Evolutionary conservation across 768 basidiomycete genomes (phyloP), one percentile per base, ranked within the genome.

Genomic region (Russula lepida): DNA sequence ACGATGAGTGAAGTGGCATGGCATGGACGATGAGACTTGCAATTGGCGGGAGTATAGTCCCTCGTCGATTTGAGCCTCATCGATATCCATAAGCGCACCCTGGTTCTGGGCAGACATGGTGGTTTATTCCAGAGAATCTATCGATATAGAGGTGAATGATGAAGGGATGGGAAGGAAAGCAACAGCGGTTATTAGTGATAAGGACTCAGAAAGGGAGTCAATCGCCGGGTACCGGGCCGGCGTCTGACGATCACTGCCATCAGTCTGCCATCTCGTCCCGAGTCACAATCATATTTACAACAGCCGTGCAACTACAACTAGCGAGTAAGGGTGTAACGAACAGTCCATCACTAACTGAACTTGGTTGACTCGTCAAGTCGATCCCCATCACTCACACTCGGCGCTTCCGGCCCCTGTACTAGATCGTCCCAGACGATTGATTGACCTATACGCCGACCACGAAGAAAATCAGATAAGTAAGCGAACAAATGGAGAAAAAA

Each of bases 31-130:
- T 44, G 43, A 54, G 56, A 74, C 91, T 80, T 74, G 92, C 88
- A 95, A 76, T 78, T 95, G 92, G 68, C 92, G 88, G 66, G 92
- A 94, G 75, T 95, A 95, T 51, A 95, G 78, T 53, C 92, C 90
- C 76, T 95, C 93, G 74, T 95, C 92, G 75, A 95, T 93, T 60
- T 87, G 81, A 35, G 86, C 79, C 73, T 92, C 90, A 72, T 92
- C 89, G 66, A 92, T 81, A 64, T 92, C 89, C 89, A 92, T 92
- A 66, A 81, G 81, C 33, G 74, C 67, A n/a, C 71, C 53, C 39
- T 70, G 59, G 60, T 75, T 77, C 28, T 68, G 67, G 23, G 73
- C 70, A 30, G 79, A 68, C 76, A 80, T 80, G 13, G 33, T n/a
- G 6, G 46, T 49, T 30, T 62, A 54, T 66, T 37, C 12, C 19